Evolutionary conservation across 1,284 basidiomycete genomes (phyloP).

Genomic region (Pseudozyma sp.): DNA sequence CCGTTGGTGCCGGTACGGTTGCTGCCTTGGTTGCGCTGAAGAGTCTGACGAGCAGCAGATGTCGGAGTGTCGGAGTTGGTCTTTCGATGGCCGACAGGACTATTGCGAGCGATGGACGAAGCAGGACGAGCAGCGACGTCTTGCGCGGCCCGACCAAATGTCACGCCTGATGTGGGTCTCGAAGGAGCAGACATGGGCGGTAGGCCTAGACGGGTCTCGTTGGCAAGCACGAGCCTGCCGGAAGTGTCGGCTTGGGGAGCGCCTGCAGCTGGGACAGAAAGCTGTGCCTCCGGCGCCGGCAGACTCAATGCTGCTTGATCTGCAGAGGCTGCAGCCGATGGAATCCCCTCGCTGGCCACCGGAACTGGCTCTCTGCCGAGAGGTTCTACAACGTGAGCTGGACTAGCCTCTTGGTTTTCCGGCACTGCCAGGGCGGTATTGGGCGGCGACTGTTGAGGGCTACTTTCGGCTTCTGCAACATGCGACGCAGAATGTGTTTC

Average conservation of each 20-base stretch:
- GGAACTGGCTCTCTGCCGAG: not conserved
- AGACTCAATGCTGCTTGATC: not conserved
- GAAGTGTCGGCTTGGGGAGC: not conserved
- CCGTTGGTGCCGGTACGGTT: not conserved
- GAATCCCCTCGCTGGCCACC: too few species aligned
- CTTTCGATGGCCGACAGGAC: constrained; percentile 25
- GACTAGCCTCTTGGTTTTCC: not conserved
- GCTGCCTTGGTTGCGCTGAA: not conserved
- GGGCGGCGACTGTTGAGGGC: not conserved
- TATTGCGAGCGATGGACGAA: constrained; percentile 3
- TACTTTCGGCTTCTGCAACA: not conserved
- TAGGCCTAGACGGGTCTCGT: constrained; percentile 38
- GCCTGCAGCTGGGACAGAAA: not conserved
- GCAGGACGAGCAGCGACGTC: not conserved
- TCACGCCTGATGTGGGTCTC: not conserved
- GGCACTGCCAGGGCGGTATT: too few species aligned
- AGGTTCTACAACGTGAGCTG: not conserved
- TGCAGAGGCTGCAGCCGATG: not conserved
- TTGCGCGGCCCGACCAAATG: not conserved
- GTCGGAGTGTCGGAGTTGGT: constrained; percentile 26
- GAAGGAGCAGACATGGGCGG: constrained; percentile 8
- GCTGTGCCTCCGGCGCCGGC: not conserved
- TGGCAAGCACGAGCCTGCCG: constrained; percentile 28
- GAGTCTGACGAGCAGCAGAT: not conserved
- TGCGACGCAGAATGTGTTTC: not conserved